Conservation (phyloP, 2,329 filamentous ascomycete species). For the Neophaeococcomyces mojaviensis region DNA sequence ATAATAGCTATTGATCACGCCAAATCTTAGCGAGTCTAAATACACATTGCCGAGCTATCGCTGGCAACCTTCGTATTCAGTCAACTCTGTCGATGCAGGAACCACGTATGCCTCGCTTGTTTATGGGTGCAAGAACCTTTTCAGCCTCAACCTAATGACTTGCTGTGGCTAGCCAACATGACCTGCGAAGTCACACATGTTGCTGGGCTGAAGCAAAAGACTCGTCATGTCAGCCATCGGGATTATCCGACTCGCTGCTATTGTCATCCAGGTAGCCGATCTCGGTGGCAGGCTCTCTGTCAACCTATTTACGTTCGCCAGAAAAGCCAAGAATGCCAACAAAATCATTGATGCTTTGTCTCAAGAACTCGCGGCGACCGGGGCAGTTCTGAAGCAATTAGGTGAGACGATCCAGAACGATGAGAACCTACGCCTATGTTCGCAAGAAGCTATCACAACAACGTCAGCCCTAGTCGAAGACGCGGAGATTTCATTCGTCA, state of each 20-base stretch:
- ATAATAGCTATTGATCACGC: no score
- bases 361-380: constrained; percentile 27
- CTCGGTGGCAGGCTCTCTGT: constrained; percentile 26
- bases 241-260: constrained; percentile 24
- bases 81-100: no score
- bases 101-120: no score
- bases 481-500: constrained; percentile 23
- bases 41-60: no score
- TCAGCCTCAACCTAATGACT: no score
- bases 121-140: no score
- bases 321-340: constrained; percentile 24
- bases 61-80: no score
- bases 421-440: constrained; percentile 20
- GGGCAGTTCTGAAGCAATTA: constrained; percentile 25
- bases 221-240: constrained; percentile 16
- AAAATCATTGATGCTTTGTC: constrained; percentile 20
- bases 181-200: no score
- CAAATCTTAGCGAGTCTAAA: no score
- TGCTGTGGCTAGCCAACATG: no score
- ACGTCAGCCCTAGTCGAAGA: constrained; percentile 19
- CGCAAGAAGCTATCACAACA: constrained; percentile 16
- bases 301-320: constrained; percentile 27
- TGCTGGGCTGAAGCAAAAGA: no score
- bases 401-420: constrained; percentile 24
- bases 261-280: constrained; percentile 29